Percentiles rank a stretch among this genome's conserved stretches.
These are phyloP conservation scores for Xylariales sp. DNA, from an alignment of 2,329 filamentous ascomycete genomes.

Conservation along the genomic window DNA sequence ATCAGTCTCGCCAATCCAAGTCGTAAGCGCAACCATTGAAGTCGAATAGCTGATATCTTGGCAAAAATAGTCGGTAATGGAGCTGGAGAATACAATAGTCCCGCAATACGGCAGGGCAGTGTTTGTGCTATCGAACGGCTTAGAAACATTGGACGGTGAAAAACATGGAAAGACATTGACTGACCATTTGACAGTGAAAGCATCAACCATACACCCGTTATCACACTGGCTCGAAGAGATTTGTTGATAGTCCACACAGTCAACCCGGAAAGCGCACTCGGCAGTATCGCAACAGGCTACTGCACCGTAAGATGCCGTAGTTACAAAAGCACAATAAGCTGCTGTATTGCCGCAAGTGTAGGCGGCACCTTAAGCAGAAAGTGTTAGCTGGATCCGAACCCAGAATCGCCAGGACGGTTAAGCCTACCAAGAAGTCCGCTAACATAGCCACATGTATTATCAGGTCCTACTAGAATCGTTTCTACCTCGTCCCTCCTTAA, in stretches of 20 bases:
- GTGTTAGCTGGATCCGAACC: slow-evolving; percentile 6
- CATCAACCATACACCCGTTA: slow-evolving; percentile 34
- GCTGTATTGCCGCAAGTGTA: slow-evolving; percentile 32
- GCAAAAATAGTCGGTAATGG: slow-evolving; percentile 42
- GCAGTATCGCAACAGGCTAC: slow-evolving; percentile 37
- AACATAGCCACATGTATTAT: slow-evolving; percentile 48
- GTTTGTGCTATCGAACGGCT: slow-evolving; percentile 29
- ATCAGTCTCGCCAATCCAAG: slow-evolving; percentile 33
- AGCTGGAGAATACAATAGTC: slow-evolving; percentile 36
- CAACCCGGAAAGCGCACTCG: slow-evolving; percentile 30
- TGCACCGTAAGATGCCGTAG: slow-evolving; percentile 27
- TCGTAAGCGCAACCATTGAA: slow-evolving; percentile 33
- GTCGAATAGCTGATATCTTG: slow-evolving; percentile 27
- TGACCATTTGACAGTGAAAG: slow-evolving; percentile 43
- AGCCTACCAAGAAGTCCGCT: slow-evolving; percentile 32
- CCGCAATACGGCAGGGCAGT: slow-evolving; percentile 36
- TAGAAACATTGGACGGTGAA: slow-evolving; percentile 7
- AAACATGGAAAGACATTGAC: slow-evolving; percentile 6
- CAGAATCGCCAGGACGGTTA: neutral
- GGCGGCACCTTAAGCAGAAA: slow-evolving; percentile 26
- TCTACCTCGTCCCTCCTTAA: slow-evolving; percentile 26
- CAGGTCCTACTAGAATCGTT: slow-evolving; percentile 40
- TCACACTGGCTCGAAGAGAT: slow-evolving; percentile 35
- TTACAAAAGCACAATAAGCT: slow-evolving; percentile 37
- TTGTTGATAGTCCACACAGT: slow-evolving; percentile 34